phyloP scores from a whole-genome alignment of 345 rosid species.

The Microthlaspi erraticum region DNA sequence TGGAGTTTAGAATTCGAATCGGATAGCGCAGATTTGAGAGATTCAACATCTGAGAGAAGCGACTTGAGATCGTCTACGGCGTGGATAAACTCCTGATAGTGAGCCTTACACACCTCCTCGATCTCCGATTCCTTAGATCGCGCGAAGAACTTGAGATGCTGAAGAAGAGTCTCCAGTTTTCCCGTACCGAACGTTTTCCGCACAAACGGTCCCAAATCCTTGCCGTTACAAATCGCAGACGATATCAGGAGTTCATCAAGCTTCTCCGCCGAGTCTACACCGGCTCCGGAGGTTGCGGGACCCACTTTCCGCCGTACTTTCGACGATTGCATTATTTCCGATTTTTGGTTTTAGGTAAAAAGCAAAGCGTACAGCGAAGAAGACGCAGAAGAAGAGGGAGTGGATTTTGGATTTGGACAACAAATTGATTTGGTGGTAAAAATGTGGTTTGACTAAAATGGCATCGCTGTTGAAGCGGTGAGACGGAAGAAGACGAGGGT shows the following conservation, averaged over 20 bases:
- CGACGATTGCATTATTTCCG: slow-evolving; percentile 60
- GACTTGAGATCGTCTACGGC: slow-evolving; percentile 99
- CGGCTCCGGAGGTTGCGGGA: slow-evolving; percentile 53
- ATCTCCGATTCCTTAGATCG: slow-evolving; percentile 95
- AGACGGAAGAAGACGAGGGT: slow-evolving; percentile 41
- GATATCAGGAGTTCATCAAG: slow-evolving; percentile 83
- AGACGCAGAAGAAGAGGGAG: slow-evolving; percentile 20
- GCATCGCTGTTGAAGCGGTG: slow-evolving; percentile 35
- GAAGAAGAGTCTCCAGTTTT: slow-evolving; percentile 85
- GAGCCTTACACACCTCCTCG: slow-evolving; percentile 97
- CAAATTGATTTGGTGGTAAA: slow-evolving; percentile 10
- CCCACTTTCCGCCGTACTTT: slow-evolving; percentile 79
- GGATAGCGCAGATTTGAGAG: slow-evolving; percentile 83
- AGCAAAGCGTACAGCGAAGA: slow-evolving; percentile 33
- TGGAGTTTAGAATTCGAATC: slow-evolving; percentile 91
- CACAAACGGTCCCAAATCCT: slow-evolving; percentile 88
- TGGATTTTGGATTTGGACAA: slow-evolving; percentile 35
- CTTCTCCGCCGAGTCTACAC: slow-evolving; percentile 79
- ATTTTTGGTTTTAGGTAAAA: slow-evolving; percentile 4
- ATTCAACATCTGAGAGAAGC: slow-evolving; percentile 93
- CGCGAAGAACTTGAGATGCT: slow-evolving; percentile 82
- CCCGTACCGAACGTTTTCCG: slow-evolving; percentile 84
- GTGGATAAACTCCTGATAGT: slow-evolving; percentile 93
- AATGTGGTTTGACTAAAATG: slow-evolving; percentile 47
- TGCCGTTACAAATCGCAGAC: slow-evolving; percentile 90